Conservation (phyloP, 139 green algal species). For the Chlamydomonas incerta region DNA sequence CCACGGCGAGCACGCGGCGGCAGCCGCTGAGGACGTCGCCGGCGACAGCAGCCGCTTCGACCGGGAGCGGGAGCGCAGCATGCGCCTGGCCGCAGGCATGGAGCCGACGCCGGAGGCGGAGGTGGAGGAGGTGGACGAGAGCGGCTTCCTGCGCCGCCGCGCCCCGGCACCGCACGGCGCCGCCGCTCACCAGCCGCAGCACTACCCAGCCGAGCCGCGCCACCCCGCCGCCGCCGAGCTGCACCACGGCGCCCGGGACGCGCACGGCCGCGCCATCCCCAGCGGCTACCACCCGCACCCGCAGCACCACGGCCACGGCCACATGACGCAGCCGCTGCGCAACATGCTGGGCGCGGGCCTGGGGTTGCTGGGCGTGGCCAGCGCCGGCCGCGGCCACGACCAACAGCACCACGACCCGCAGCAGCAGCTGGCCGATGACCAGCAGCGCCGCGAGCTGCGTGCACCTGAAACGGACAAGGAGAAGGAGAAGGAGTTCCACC, state of each 20-base stretch:
- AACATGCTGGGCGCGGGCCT: no score
- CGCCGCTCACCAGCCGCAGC: not conserved
- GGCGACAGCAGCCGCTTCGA: not conserved
- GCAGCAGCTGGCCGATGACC: no score
- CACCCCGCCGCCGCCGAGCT: not conserved
- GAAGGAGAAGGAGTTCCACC: not conserved
- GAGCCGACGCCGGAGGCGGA: not conserved
- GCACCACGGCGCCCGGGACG: not conserved
- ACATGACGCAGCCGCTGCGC: no score
- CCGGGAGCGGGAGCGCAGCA: conserved; percentile 19
- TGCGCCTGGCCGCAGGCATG: not conserved
- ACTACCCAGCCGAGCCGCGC: not conserved
- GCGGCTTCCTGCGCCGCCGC: not conserved
- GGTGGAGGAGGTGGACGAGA: not conserved
- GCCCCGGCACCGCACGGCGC: not conserved
- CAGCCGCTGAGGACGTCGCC: not conserved
- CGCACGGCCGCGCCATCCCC: no score
- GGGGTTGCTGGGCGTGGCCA: no score
- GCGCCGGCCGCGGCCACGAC: no score
- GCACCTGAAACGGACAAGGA: no score
- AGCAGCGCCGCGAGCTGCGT: no score
- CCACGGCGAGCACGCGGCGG: not conserved
- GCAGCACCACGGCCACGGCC: no score
- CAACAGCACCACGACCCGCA: no score
- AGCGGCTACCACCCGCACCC: no score